Conservation (phyloP, 1,284 basidiomycete species). For the Ceratobasidium sp. region DNA sequence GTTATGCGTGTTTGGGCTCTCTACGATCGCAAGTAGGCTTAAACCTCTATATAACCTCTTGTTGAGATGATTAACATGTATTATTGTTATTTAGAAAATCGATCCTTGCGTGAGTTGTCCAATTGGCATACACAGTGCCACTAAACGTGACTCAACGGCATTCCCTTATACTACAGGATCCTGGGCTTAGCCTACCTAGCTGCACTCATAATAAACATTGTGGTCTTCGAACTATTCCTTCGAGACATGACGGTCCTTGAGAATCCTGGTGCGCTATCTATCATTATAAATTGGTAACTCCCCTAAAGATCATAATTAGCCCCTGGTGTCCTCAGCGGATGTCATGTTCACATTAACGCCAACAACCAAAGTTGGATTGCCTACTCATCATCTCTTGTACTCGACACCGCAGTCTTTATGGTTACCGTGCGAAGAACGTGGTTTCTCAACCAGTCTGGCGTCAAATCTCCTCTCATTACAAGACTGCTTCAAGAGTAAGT, state of each 20-base stretch:
- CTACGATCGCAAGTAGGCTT: constrained; percentile 26
- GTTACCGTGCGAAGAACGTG: constrained; percentile 16
- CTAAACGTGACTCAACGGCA: no score
- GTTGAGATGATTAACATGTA: neutral
- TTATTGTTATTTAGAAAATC: neutral
- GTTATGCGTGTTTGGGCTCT: constrained; percentile 30
- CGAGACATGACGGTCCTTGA: no score
- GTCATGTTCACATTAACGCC: no score
- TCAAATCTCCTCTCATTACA: constrained; percentile 4
- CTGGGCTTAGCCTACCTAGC: neutral
- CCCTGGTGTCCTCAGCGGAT: no score
- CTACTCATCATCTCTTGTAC: neutral
- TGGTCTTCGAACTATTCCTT: no score
- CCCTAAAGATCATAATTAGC: no score
- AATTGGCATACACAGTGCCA: neutral
- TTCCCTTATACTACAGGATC: neutral
- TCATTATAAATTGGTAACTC: no score
- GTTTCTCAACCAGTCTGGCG: constrained; percentile 5
- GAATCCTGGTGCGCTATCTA: no score
- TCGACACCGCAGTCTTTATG: constrained; percentile 25
- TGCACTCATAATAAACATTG: no score
- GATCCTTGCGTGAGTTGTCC: neutral
- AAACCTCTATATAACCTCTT: neutral
- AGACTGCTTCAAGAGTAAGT: constrained; percentile 33
- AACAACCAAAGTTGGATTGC: no score